These are phyloP conservation scores for Polytolypa hystricis DNA, from an alignment of 2,329 filamentous ascomycete genomes.

Conservation along the genomic window DNA sequence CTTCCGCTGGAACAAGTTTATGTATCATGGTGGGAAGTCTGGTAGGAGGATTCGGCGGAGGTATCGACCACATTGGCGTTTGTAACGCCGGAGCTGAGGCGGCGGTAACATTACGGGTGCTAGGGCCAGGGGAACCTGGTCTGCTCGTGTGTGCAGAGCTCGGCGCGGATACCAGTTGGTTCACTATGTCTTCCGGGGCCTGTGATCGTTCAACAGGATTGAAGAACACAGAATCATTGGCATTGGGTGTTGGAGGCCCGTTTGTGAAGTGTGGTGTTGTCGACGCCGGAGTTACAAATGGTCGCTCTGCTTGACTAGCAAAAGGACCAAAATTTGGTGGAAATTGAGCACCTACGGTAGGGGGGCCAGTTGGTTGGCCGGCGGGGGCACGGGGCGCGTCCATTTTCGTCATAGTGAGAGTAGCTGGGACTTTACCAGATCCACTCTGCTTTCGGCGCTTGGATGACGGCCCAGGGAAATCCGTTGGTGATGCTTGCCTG, in stretches of 20 bases:
- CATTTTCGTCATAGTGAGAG: conserved; percentile 70
- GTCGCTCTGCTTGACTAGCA: conserved; percentile 31
- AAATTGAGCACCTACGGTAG: conserved; percentile 31
- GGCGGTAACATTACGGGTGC: conserved; percentile 21
- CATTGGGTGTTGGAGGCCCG: conserved; percentile 56
- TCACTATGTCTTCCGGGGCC: conserved; percentile 54
- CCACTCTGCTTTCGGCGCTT: conserved; percentile 77
- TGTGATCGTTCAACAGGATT: conserved; percentile 47
- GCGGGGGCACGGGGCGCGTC: conserved; percentile 46
- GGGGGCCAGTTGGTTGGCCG: conserved; percentile 28
- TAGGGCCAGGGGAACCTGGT: conserved; percentile 55
- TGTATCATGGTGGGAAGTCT: conserved; percentile 55
- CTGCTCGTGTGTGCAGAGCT: conserved; percentile 64
- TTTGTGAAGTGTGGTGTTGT: conserved; percentile 42
- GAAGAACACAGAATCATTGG: conserved; percentile 49
- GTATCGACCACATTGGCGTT: conserved; percentile 41
- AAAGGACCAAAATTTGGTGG: conserved; percentile 28
- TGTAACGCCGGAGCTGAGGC: conserved; percentile 34
- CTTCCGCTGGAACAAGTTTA: conserved; percentile 73
- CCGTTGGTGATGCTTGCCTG: conserved; percentile 60
- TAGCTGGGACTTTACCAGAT: conserved; percentile 57
- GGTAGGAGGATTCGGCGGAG: conserved; percentile 41
- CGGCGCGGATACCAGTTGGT: conserved; percentile 60
- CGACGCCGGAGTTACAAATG: conserved; percentile 35
- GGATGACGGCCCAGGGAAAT: conserved; percentile 51